phyloP scores from a whole-genome alignment of 2,329 filamentous ascomycete species.

The Lasiodiplodia citricola region DNA sequence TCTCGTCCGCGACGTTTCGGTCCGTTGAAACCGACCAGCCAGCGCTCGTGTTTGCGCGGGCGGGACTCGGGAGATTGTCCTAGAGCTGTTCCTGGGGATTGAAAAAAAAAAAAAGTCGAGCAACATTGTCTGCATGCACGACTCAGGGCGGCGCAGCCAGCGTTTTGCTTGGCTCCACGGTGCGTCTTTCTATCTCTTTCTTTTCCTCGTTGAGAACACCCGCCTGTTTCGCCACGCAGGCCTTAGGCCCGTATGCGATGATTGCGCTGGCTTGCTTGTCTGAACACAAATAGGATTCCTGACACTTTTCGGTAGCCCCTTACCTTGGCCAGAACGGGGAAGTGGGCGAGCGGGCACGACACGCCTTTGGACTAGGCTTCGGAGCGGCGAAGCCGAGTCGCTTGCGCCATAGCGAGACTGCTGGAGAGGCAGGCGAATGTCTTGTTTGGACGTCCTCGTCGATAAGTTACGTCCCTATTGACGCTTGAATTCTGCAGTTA shows the following conservation, averaged over 20 bases:
- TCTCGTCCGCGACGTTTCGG: slow-evolving; percentile 12
- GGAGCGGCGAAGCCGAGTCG: background rate
- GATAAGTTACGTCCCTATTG: no score
- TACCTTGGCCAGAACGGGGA: slow-evolving; percentile 8
- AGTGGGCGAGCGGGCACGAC: background rate
- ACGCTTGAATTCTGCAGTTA: background rate
- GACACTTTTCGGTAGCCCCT: background rate
- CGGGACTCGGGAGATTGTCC: slow-evolving; percentile 21
- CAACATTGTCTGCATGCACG: slow-evolving; percentile 10
- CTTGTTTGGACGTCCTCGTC: no score
- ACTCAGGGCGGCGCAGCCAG: slow-evolving; percentile 1
- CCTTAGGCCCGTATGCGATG: slow-evolving; percentile 5
- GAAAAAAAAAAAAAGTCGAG: background rate
- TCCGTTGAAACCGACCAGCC: slow-evolving; percentile 1
- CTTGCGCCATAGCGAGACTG: background rate
- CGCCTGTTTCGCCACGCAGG: slow-evolving; percentile 3
- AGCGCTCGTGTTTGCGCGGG: background rate
- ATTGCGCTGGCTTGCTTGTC: background rate
- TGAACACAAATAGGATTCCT: slow-evolving; percentile 11
- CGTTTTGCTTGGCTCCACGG: background rate
- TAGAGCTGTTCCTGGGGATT: slow-evolving; percentile 9
- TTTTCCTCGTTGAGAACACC: background rate
- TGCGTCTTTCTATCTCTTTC: background rate
- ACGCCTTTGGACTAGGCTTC: background rate
- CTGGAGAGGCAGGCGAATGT: no score